Evolutionary conservation across 805 yeast species (phyloP).

Genomic region (Myxozyma mucilagina): DNA sequence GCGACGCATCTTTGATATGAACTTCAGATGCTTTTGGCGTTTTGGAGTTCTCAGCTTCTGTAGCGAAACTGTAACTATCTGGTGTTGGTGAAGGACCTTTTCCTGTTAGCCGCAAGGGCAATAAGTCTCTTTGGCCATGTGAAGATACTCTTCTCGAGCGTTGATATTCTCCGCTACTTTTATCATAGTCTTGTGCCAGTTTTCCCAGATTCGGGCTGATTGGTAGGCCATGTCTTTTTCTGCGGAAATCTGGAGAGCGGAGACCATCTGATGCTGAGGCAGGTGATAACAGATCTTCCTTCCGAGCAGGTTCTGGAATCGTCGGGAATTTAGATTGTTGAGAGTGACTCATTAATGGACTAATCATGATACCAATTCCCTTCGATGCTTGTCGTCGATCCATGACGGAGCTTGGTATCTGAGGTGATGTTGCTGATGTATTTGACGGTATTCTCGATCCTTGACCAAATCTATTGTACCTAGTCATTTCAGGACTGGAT

Average conservation of each 20-base stretch:
- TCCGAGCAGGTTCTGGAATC: not conserved
- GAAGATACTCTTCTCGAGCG: conserved; percentile 18
- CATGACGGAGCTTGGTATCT: not conserved
- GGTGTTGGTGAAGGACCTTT: conserved; percentile 8
- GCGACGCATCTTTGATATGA: not conserved
- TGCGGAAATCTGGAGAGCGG: not conserved
- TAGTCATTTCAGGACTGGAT: not conserved
- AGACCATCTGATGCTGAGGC: not conserved
- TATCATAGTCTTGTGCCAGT: not conserved
- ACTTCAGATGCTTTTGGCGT: not conserved
- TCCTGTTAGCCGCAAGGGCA: conserved; percentile 13
- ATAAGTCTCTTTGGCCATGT: conserved; percentile 17
- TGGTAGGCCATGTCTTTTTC: not conserved
- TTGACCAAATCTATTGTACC: not conserved
- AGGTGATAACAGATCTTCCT: not conserved
- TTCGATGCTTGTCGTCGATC: not conserved
- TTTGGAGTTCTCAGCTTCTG: not conserved
- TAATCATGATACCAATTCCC: conserved; percentile 20
- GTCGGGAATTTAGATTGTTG: not conserved
- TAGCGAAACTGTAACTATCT: not conserved
- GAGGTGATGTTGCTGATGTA: not conserved
- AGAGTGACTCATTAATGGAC: not conserved
- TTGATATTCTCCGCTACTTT: not conserved
- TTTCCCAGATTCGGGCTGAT: not conserved
- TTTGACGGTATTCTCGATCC: not conserved